Evolutionary conservation across 345 rosid genomes (phyloP).

Genomic region (Erucastrum elatum): DNA sequence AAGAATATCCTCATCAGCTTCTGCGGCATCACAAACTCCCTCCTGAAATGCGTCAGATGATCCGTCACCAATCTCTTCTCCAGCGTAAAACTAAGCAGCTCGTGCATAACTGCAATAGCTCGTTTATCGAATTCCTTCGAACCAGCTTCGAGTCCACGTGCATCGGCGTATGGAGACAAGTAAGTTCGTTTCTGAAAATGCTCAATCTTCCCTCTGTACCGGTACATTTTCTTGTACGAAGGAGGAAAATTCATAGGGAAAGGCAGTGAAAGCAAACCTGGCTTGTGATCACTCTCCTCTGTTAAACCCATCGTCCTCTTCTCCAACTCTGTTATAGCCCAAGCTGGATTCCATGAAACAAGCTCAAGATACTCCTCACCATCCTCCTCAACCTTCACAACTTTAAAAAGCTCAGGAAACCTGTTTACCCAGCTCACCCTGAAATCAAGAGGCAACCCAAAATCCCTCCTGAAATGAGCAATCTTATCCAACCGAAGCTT

Average conservation of each 20-base stretch:
- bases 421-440: conserved; percentile 65
- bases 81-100: conserved; percentile 79
- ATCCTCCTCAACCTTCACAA: conserved; percentile 53
- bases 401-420: conserved; percentile 66
- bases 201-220: conserved; percentile 72
- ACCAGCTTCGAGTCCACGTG: conserved; percentile 64
- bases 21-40: conserved; percentile 94
- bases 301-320: conserved; percentile 51
- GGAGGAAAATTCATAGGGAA: conserved; percentile 81
- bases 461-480: conserved; percentile 74
- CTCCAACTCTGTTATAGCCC: conserved; percentile 87
- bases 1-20: conserved; percentile 89
- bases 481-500: conserved; percentile 66
- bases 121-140: conserved; percentile 87
- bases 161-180: conserved; percentile 84
- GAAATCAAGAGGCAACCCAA: conserved; percentile 80
- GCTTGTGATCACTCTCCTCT: conserved; percentile 47
- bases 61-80: conserved; percentile 91
- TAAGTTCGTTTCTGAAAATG: conserved; percentile 81
- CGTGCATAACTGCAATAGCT: conserved; percentile 86
- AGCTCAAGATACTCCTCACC: conserved; percentile 68
- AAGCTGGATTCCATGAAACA: conserved; percentile 72
- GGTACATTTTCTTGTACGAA: conserved; percentile 68
- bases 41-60: no score
- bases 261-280: conserved; percentile 71